A percentile compares a stretch with the other conserved stretches of the same genome.
These are phyloP conservation scores for Blepharisma japonicum DNA, from an alignment of 73 alveolate species.

Conservation along the genomic window DNA sequence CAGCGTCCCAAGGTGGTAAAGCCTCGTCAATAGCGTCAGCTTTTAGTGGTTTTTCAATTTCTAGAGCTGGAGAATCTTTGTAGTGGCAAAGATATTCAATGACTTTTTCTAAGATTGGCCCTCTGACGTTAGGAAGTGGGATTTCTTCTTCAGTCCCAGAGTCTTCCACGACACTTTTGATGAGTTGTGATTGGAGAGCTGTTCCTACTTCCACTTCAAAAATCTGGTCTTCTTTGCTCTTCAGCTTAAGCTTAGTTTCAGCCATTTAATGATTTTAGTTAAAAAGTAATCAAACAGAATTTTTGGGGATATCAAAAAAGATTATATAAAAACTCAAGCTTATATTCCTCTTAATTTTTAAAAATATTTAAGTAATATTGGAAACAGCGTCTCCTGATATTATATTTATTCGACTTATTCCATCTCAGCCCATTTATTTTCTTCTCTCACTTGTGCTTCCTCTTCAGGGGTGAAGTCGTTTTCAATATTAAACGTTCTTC, in stretches of 20 bases:
- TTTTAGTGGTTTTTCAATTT: constrained; percentile 88
- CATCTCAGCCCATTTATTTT: background rate
- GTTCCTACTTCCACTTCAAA: background rate
- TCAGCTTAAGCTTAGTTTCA: background rate
- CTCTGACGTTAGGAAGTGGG: constrained; percentile 81
- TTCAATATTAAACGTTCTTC: background rate
- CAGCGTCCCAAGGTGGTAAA: constrained; percentile 79
- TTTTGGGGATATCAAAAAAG: too few relatives aligned
- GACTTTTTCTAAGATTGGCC: constrained; percentile 62
- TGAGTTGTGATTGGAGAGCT: background rate
- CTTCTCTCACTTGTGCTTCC: background rate
- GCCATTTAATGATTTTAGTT: background rate
- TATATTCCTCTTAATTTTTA: too few relatives aligned
- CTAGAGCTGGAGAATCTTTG: constrained; percentile 71
- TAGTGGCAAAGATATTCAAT: constrained; percentile 69
- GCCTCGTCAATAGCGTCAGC: constrained; percentile 65
- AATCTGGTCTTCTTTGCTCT: background rate
- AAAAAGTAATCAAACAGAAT: too few relatives aligned
- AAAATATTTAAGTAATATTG: too few relatives aligned
- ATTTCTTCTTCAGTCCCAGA: constrained; percentile 56
- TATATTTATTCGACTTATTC: too few relatives aligned
- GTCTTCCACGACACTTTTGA: constrained; percentile 27
- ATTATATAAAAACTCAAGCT: too few relatives aligned
- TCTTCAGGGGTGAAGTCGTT: constrained; percentile 15
- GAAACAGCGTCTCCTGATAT: too few relatives aligned